Evolutionary conservation across 2,329 filamentous ascomycete species (phyloP), one percentile per base, ranked within the genome.

Genomic region (Colletotrichum truncatum): DNA sequence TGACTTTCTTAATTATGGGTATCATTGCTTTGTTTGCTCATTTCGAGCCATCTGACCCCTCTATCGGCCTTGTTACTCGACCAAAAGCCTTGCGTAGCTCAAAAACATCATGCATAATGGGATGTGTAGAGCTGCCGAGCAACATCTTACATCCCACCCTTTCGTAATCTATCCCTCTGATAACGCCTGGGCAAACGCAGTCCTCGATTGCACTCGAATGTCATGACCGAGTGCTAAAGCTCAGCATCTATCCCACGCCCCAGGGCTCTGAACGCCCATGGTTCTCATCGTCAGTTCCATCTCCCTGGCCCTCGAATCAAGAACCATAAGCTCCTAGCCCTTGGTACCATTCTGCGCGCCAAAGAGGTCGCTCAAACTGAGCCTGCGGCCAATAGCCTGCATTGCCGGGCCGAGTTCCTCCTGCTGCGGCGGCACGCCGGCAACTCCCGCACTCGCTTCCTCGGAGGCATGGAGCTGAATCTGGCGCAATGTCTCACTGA

Each of bases 331-430:
- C 14, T 68, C 65, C 66, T 69, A 69, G 18, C 65, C 67, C 39
- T 64, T 61, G 48, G 53, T 41, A 1, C 71, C 71, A 38, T 73
- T 73, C 54, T 75, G 71, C 52, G 73, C 73, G 18, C 76, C 75
- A 67, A 85, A 85, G 9, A 85, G 73, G 63, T 85, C 82, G 32
- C 77, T 78, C 38, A 85, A 68, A 64, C 79, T 82, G 12, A 85
- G 70, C 41, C 77, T 77, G 52, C 80, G 75, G 6, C 81, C 81
- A 53, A 82, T 76, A 11, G 80, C 81, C 62, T 81, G 77, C 74
- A 81, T 79, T 3, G 80, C 81, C 14, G 79, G 79, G 0, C 80
- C 80, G 30, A 70, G 51, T 28, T 58, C 53, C 61, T 70, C 69
- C 30, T 51, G 34, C 48, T 48, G 64, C 1, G 21, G 34, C 64